Conservation (phyloP, 345 rosid species). For the Rhodamnia argentea region DNA sequence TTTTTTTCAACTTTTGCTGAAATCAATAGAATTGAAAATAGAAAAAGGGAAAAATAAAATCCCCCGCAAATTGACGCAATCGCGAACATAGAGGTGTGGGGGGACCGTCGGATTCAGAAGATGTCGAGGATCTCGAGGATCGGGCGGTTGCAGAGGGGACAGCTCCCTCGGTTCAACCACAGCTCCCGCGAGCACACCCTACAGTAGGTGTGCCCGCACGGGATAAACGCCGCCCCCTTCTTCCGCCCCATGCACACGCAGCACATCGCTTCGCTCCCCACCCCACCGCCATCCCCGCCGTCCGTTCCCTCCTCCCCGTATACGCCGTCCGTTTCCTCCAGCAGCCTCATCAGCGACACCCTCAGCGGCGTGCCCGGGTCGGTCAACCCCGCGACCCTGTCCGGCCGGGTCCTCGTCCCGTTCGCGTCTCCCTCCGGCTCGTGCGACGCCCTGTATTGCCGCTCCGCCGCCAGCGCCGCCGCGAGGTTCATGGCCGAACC, state of each 20-base stretch:
- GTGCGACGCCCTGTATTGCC: constrained; percentile 29
- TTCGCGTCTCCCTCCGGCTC: constrained; percentile 12
- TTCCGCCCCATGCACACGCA: constrained; percentile 28
- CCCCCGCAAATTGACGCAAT: background rate
- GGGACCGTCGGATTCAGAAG: constrained; percentile 3
- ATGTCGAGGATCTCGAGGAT: constrained; percentile 25
- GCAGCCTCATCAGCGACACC: constrained; percentile 69
- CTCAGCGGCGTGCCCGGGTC: constrained; percentile 41
- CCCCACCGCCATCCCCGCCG: background rate
- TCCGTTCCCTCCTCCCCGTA: background rate
- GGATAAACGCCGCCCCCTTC: constrained; percentile 27
- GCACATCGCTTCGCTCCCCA: constrained; percentile 10
- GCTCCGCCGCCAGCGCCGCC: constrained; percentile 76
- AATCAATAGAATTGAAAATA: background rate
- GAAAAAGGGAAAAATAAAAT: background rate
- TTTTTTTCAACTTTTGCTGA: background rate
- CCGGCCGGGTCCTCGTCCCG: background rate
- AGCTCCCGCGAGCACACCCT: constrained; percentile 25
- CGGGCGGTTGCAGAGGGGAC: constrained; percentile 26
- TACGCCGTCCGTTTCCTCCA: constrained; percentile 43
- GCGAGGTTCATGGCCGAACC: constrained; percentile 72
- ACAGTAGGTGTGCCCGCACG: constrained; percentile 28
- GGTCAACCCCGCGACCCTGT: background rate
- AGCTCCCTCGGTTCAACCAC: constrained; percentile 21
- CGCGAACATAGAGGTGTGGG: background rate